A percentile compares a stretch with the other conserved stretches of the same genome.
Evolutionary conservation across 1,284 basidiomycete species (phyloP).

Genomic region (Boletellus sp.): DNA sequence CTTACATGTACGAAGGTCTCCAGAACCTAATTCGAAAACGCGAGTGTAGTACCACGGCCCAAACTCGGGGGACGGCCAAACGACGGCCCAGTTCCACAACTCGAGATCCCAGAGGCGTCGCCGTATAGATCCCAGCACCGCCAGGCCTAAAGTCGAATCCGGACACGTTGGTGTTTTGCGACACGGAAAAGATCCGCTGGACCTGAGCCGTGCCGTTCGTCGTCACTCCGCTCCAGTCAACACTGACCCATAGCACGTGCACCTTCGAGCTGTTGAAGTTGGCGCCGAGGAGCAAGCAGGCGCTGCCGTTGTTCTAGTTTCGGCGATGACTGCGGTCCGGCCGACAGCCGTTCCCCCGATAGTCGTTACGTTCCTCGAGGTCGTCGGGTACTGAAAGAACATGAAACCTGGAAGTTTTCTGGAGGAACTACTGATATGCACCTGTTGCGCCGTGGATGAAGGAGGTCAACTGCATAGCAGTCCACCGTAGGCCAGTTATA

Average conservation of each 20-base stretch:
- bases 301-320: slow-evolving; percentile 15
- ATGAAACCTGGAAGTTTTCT: slow-evolving; percentile 23
- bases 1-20: too few species aligned
- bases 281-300: slow-evolving; percentile 20
- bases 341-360: slow-evolving; percentile 21
- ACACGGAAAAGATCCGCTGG: slow-evolving; percentile 10
- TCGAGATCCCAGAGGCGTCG: slow-evolving; percentile 3
- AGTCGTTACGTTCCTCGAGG: slow-evolving; percentile 15
- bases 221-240: slow-evolving; percentile 19
- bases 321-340: slow-evolving; percentile 5
- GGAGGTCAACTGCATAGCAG: slow-evolving; percentile 23
- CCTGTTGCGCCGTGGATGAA: slow-evolving; percentile 30
- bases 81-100: background rate
- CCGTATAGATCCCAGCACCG: slow-evolving; percentile 27
- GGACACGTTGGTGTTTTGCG: slow-evolving; percentile 13
- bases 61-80: background rate
- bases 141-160: slow-evolving; percentile 19
- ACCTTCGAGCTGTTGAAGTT: slow-evolving; percentile 6
- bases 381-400: slow-evolving; percentile 30
- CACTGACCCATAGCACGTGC: slow-evolving; percentile 17
- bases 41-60: background rate
- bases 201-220: slow-evolving; percentile 22
- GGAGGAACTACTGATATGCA: background rate
- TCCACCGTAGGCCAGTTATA: slow-evolving; percentile 28
- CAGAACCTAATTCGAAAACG: too few species aligned